phyloP scores from a whole-genome alignment of 2,329 filamentous ascomycete species.

The Hymenoscyphus fraxineus region DNA sequence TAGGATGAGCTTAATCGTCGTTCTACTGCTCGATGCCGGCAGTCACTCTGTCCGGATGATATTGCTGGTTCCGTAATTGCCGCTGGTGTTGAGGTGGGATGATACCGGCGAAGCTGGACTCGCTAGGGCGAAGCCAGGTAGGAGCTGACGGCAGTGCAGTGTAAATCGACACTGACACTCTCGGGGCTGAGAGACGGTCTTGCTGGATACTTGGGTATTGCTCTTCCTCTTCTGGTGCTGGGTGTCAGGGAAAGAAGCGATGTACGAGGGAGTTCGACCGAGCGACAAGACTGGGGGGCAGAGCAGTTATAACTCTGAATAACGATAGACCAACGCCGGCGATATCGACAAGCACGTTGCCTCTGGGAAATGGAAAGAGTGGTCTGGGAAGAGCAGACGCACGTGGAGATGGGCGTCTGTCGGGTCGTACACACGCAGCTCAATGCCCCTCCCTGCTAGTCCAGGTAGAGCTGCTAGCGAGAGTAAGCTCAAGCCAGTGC shows the following conservation, averaged over 20 bases:
- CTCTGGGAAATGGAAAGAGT: neutral
- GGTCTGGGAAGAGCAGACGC: slow-evolving; percentile 1
- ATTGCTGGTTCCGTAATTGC: slow-evolving; percentile 1
- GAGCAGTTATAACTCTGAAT: slow-evolving; percentile 9
- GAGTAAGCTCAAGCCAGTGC: neutral
- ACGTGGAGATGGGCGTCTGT: neutral
- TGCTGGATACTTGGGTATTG: neutral
- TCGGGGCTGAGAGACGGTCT: slow-evolving; percentile 3
- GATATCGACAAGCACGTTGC: neutral
- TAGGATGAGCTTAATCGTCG: slow-evolving; percentile 2
- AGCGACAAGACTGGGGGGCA: neutral
- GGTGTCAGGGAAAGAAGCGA: neutral
- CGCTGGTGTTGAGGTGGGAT: slow-evolving; percentile 4
- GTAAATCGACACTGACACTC: neutral
- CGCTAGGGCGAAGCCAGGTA: neutral
- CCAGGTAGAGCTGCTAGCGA: neutral
- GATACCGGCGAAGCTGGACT: slow-evolving; percentile 1
- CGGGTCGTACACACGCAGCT: slow-evolving; percentile 1
- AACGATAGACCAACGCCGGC: slow-evolving; percentile 9
- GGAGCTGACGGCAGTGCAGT: slow-evolving; percentile 1
- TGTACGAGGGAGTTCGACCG: neutral
- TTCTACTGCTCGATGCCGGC: slow-evolving; percentile 1
- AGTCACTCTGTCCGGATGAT: slow-evolving; percentile 3
- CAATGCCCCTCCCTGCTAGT: neutral
- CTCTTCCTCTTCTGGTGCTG: neutral